A percentile compares a stretch with the other conserved stretches of the same genome.
Conservation (phyloP, 495 filamentous ascomycete species). For the Podospora pseudopauciseta region DNA sequence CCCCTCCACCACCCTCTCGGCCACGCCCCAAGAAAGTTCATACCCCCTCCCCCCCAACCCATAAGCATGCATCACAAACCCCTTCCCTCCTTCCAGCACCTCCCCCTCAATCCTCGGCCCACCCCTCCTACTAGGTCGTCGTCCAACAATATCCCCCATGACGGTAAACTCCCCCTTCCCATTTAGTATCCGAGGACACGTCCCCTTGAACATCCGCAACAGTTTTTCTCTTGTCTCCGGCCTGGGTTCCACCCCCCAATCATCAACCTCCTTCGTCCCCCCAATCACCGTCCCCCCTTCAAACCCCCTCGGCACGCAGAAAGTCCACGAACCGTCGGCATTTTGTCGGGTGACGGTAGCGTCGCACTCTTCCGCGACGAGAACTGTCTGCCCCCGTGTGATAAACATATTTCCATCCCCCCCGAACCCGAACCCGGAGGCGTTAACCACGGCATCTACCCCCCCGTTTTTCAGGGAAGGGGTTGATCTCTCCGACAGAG, state of each 20-base stretch:
- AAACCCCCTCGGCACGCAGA: constrained; percentile 57
- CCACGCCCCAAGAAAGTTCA: constrained; percentile 49
- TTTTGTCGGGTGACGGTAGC: constrained; percentile 59
- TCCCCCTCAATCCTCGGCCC: constrained; percentile 47
- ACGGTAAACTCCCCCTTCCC: constrained; percentile 31
- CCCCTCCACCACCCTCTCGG: constrained; percentile 37
- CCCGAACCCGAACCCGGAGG: constrained; percentile 53
- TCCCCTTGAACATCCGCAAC: constrained; percentile 39
- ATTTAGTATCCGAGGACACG: constrained; percentile 38
- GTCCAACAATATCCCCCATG: constrained; percentile 44
- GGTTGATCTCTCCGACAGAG: constrained; percentile 4
- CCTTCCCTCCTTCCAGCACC: constrained; percentile 8
- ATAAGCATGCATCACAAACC: constrained; percentile 58
- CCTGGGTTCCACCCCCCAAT: constrained; percentile 52
- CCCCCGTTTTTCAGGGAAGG: constrained; percentile 12
- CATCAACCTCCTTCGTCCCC: constrained; percentile 57
- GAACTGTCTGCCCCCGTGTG: constrained; percentile 49
- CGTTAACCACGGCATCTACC: constrained; percentile 55
- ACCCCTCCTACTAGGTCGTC: constrained; percentile 43
- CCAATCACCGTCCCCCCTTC: constrained; percentile 61
- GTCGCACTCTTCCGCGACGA: constrained; percentile 41
- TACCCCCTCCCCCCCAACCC: constrained; percentile 60
- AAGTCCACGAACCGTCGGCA: constrained; percentile 56
- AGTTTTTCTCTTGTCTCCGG: constrained; percentile 45
- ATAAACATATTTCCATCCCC: constrained; percentile 55